These are phyloP conservation scores for Taiwanofungus camphoratus DNA, from an alignment of 1,284 basidiomycete genomes.

Conservation along the genomic window DNA sequence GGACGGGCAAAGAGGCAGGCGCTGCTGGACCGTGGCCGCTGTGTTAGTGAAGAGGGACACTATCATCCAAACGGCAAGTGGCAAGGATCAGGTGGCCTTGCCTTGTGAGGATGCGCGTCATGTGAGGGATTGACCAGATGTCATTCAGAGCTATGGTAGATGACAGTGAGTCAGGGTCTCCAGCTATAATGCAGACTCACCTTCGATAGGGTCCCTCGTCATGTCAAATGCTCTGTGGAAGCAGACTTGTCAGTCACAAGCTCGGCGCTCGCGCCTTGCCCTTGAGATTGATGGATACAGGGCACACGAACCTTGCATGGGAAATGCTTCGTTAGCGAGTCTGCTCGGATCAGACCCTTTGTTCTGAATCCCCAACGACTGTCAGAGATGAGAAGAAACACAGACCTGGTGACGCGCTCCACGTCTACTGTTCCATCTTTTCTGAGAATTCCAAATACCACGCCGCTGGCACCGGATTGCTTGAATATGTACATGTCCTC, in stretches of 20 bases:
- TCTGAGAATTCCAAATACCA: slow-evolving; percentile 67
- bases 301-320: slow-evolving; percentile 50
- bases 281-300: too few species aligned
- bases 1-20: slow-evolving; percentile 35
- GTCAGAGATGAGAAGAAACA: slow-evolving; percentile 1
- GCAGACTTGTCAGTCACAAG: slow-evolving; percentile 46
- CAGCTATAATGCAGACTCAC: slow-evolving; percentile 26
- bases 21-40: slow-evolving; percentile 50
- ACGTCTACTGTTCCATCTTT: slow-evolving; percentile 57
- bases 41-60: slow-evolving; percentile 4
- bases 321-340: slow-evolving; percentile 51
- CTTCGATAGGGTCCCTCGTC: slow-evolving; percentile 49
- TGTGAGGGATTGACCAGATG: slow-evolving; percentile 50
- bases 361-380: too few species aligned
- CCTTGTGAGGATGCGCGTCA: slow-evolving; percentile 76
- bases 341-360: too few species aligned
- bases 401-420: slow-evolving; percentile 44
- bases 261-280: too few species aligned
- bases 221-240: slow-evolving; percentile 84
- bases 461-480: slow-evolving; percentile 48
- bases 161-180: neutral
- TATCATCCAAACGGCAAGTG: neutral
- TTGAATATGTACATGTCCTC: slow-evolving; percentile 66
- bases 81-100: slow-evolving; percentile 20
- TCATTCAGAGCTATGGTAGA: slow-evolving; percentile 44